Evolutionary conservation across 2,329 filamentous ascomycete species (phyloP).

Genomic region (Bretziella fagacearum): DNA sequence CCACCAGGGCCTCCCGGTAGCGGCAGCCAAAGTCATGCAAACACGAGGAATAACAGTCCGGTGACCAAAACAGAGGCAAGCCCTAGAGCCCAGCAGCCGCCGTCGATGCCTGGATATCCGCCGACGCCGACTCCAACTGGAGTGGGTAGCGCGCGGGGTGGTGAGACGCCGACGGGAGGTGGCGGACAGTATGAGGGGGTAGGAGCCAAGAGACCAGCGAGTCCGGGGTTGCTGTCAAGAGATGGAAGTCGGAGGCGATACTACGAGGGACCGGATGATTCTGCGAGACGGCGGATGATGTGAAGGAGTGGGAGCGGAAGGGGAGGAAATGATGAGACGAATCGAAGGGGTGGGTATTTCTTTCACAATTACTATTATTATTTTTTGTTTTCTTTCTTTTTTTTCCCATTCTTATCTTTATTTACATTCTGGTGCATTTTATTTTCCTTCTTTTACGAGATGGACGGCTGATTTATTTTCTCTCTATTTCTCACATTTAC

Average conservation of each 20-base stretch:
- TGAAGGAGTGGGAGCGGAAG: not conserved
- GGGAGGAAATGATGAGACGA: not conserved
- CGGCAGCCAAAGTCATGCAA: conserved; percentile 13
- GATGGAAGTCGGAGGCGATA: conserved; percentile 25
- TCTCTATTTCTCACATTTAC: not conserved
- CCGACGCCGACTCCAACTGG: conserved; percentile 5
- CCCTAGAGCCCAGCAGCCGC: conserved; percentile 25
- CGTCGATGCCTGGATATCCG: conserved; percentile 22
- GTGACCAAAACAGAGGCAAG: conserved; percentile 26
- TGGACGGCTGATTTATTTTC: not conserved
- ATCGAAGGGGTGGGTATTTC: not conserved
- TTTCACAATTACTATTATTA: conserved; percentile 3
- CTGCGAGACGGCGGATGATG: conserved; percentile 10
- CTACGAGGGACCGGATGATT: conserved; percentile 13
- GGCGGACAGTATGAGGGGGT: conserved; percentile 22
- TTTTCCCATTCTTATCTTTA: not conserved
- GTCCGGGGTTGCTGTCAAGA: conserved; percentile 26
- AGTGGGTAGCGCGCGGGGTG: not conserved
- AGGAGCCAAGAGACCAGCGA: conserved; percentile 36
- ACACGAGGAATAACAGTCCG: conserved; percentile 22
- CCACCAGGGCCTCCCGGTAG: not conserved
- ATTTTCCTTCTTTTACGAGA: not conserved
- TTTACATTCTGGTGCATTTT: conserved; percentile 1
- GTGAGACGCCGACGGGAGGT: conserved; percentile 19
- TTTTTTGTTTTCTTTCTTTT: conserved; percentile 5